Conservation (phyloP, 1,284 basidiomycete species). For the Cerioporus squamosus region DNA sequence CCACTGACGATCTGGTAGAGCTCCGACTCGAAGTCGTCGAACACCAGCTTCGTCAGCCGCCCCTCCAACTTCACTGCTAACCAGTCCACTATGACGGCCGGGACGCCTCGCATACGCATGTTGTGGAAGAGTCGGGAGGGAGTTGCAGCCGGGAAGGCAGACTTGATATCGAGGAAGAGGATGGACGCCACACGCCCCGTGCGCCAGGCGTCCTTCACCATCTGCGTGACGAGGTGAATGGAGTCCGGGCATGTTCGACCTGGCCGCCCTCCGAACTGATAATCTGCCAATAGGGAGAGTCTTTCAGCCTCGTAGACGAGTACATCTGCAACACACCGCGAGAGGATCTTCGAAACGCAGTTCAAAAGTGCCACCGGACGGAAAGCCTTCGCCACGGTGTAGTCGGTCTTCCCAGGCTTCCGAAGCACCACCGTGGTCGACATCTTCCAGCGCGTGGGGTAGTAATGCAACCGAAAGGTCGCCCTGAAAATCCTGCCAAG, state of each 20-base stretch:
- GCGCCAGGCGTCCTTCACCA: constrained; percentile 40
- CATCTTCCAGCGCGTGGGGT: constrained; percentile 37
- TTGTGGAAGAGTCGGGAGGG: constrained; percentile 36
- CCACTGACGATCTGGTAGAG: constrained; percentile 31
- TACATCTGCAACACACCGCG: constrained; percentile 30
- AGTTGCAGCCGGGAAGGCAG: constrained; percentile 42
- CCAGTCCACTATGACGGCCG: constrained; percentile 28
- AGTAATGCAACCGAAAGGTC: constrained; percentile 30
- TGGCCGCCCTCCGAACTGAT: constrained; percentile 41
- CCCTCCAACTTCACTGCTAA: constrained; percentile 27
- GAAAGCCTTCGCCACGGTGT: constrained; percentile 39
- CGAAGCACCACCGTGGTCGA: constrained; percentile 30
- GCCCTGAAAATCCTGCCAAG: constrained; percentile 37
- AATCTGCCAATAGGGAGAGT: constrained; percentile 27
- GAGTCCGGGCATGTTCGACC: constrained; percentile 42
- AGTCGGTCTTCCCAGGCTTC: constrained; percentile 43
- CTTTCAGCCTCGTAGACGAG: constrained; percentile 27
- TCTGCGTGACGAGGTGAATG: constrained; percentile 35
- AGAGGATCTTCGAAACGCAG: constrained; percentile 40
- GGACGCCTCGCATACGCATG: constrained; percentile 33
- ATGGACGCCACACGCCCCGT: constrained; percentile 33
- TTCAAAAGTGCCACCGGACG: constrained; percentile 45
- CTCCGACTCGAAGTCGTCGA: constrained; percentile 35
- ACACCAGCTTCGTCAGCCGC: constrained; percentile 28
- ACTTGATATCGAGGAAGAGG: constrained; percentile 45